Evolutionary conservation across 352 stramenopile genomes (phyloP).

Genomic region (Blastocystis sp.): DNA sequence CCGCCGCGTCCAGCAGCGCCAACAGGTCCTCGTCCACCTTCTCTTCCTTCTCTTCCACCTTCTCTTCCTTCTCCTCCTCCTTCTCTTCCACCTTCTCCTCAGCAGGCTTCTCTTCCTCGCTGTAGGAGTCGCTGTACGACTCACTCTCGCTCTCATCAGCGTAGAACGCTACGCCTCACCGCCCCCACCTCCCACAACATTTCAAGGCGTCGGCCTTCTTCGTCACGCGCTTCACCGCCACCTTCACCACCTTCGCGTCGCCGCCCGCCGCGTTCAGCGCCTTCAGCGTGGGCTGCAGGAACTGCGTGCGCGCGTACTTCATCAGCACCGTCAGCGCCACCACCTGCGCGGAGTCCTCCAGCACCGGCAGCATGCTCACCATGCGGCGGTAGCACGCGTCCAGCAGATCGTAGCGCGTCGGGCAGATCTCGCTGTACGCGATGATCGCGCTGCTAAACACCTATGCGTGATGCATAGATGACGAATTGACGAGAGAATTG

Average conservation of each 20-base stretch:
- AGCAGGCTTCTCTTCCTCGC: background rate
- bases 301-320: constrained; percentile 81
- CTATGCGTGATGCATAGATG: too few species aligned
- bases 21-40: constrained; percentile 80
- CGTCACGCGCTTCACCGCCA: background rate
- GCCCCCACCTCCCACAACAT: background rate
- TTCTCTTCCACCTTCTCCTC: too few species aligned
- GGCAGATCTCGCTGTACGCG: constrained; percentile 82
- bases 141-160: background rate
- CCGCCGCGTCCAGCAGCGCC: constrained; percentile 79
- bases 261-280: background rate
- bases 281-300: constrained; percentile 76
- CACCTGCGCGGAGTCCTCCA: constrained; percentile 82
- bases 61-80: too few species aligned
- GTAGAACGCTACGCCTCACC: constrained; percentile 20
- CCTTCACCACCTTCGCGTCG: background rate
- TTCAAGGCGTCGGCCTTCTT: background rate
- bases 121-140: background rate
- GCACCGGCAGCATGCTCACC: constrained; percentile 80
- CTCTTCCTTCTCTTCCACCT: too few species aligned
- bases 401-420: constrained; percentile 79
- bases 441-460: constrained; percentile 81
- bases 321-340: constrained; percentile 81
- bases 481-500: background rate
- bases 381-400: constrained; percentile 80